phyloP scores from a whole-genome alignment of 2,329 filamentous ascomycete genomes.

The Cephalotrichum gorgonifer region DNA sequence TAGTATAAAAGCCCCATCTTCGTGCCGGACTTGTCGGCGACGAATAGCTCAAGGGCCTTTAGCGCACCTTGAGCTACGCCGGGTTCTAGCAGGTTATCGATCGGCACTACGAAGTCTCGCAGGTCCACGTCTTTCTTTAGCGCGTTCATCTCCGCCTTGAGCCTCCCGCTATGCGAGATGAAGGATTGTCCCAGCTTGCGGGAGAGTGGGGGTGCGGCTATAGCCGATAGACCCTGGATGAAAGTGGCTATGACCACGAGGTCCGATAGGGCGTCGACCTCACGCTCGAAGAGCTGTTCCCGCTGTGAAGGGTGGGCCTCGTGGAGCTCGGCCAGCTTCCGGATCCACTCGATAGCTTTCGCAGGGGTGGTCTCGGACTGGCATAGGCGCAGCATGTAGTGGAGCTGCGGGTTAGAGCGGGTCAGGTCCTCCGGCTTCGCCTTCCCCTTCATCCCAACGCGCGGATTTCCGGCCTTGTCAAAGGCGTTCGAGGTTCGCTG shows the following conservation, averaged over 20 bases:
- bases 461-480: constrained; percentile 23
- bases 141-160: constrained; percentile 26
- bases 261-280: constrained; percentile 22
- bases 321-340: constrained; percentile 27
- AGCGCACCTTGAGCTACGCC: constrained; percentile 25
- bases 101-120: constrained; percentile 25
- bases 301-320: constrained; percentile 18
- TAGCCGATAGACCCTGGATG: constrained; percentile 21
- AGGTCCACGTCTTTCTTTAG: constrained; percentile 28
- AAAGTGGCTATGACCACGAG: constrained; percentile 27
- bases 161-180: constrained; percentile 16
- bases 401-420: constrained; percentile 25
- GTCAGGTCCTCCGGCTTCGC: constrained; percentile 28
- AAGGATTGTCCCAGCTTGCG: constrained; percentile 29
- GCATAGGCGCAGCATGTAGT: constrained; percentile 34
- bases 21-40: constrained; percentile 24
- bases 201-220: constrained; percentile 24
- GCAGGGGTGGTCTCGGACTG: constrained; percentile 21
- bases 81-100: constrained; percentile 29
- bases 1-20: constrained; percentile 32
- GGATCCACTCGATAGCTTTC: constrained; percentile 34
- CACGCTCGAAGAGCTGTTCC: constrained; percentile 21
- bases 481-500: constrained; percentile 23
- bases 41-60: constrained; percentile 21
- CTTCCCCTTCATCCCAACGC: constrained; percentile 26